phyloP scores from a whole-genome alignment of 2,329 filamentous ascomycete species.

The Chaetoscypha palmicola region DNA sequence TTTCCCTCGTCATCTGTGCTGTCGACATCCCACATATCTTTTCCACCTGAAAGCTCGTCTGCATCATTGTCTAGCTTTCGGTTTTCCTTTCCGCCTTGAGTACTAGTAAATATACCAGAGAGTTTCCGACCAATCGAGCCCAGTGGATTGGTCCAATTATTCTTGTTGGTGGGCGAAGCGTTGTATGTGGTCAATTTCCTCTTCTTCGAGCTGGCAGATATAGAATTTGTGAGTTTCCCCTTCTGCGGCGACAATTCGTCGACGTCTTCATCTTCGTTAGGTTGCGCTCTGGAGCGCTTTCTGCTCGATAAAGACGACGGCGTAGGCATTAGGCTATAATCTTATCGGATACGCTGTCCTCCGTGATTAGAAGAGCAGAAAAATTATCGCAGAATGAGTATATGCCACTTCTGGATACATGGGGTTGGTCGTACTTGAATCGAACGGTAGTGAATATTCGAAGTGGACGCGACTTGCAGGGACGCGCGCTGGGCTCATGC shows the following conservation, averaged over 20 bases:
- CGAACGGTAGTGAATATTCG: background rate
- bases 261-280: constrained; percentile 12
- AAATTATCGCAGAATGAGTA: background rate
- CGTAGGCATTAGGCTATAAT: background rate
- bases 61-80: constrained; percentile 1
- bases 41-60: constrained; percentile 8
- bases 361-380: background rate
- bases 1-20: constrained; percentile 8
- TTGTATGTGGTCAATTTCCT: constrained; percentile 13
- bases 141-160: background rate
- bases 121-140: background rate
- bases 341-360: background rate
- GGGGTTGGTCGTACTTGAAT: background rate
- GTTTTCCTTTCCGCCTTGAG: constrained; percentile 4
- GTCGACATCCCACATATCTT: constrained; percentile 12
- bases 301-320: constrained; percentile 8
- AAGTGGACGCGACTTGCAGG: background rate
- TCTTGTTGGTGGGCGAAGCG: constrained; percentile 3
- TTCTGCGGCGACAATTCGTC: constrained; percentile 16
- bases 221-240: constrained; percentile 2
- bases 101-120: background rate
- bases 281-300: constrained; percentile 18
- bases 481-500: too few species aligned
- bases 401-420: background rate
- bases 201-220: constrained; percentile 13